Conservation (phyloP, 495 filamentous ascomycete genomes). For the Podospora sp. region DNA sequence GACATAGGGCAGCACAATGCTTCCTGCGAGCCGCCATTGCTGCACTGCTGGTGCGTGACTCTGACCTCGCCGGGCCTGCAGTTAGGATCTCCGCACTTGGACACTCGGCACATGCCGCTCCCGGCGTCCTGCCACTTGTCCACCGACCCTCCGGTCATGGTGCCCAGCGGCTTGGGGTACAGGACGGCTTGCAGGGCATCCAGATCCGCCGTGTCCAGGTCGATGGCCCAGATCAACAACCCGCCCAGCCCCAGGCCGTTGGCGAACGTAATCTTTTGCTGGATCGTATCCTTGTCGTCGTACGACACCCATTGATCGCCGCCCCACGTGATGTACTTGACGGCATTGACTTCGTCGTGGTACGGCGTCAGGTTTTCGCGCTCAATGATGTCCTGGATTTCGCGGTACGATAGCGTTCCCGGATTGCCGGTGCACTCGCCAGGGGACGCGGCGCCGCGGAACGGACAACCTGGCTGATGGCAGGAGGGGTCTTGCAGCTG, state of each 20-base stretch:
- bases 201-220: not conserved
- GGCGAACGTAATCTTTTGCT: conserved; percentile 45
- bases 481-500: conserved; percentile 29
- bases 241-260: conserved; percentile 35
- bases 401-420: conserved; percentile 43
- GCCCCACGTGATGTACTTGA: conserved; percentile 46
- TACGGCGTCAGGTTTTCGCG: not conserved
- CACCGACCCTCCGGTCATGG: too few relatives aligned
- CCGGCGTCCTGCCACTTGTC: too few relatives aligned
- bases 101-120: too few relatives aligned
- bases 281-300: conserved; percentile 46
- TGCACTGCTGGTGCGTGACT: too few relatives aligned
- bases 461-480: conserved; percentile 33
- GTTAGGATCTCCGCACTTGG: too few relatives aligned
- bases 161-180: not conserved
- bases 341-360: conserved; percentile 31
- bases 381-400: conserved; percentile 37
- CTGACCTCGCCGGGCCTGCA: too few relatives aligned
- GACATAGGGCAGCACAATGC: not conserved
- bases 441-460: conserved; percentile 28
- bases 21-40: too few relatives aligned
- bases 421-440: conserved; percentile 39
- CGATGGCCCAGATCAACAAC: conserved; percentile 38
- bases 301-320: conserved; percentile 52
- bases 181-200: not conserved